Evolutionary conservation across 192 early-diverging fungal species (phyloP), one percentile per base, ranked within the genome.

Genomic region (Linnemannia exigua): DNA sequence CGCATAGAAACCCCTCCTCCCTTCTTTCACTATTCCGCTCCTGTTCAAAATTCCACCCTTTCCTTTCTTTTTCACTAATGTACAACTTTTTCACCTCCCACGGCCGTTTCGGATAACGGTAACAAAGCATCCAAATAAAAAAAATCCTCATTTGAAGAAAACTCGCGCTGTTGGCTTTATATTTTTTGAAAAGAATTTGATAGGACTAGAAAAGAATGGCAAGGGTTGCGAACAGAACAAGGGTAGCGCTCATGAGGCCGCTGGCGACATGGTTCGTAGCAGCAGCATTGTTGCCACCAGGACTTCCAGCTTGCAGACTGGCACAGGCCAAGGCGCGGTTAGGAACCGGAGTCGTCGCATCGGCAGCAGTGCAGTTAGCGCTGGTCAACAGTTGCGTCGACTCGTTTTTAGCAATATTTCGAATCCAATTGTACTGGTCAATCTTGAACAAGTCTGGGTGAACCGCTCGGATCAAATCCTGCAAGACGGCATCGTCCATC

Each of bases 401-500:
- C 67, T 93, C 93, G 48, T 78, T 69, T 46, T 89, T 88, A 31
- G 92, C 93, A 78, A 96, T 79, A 66, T 96, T 94, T 76, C 95
- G 93, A 74, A 96, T 88, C 94, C 94, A 95, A 68, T 87, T 89
- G 70, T 92, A 91, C 36, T 79, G 47, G 72, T 90, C 92, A 20
- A 82, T 80, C 69, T 70, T 44, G 70, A 88, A 89, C 48, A 91
- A 87, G 28, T 83, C 80, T 19, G 94, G 92, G 71, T 95, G 92
- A 20, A 92, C 87, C 1, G 91, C 92, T 51, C 92, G 91, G 70
- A 95, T 90, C 8, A 96, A 70, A 77, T 96, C 95, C 76, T 94
- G 92, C 47, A 96, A 89, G 33, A 95, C 84, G 22, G 93, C 92
- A 79, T 96, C 94, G 17, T 91, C 88, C 90, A 94, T 94, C 19